Evolutionary conservation across 2,329 filamentous ascomycete genomes (phyloP).

Genomic region (Ophiostoma ulmi): DNA sequence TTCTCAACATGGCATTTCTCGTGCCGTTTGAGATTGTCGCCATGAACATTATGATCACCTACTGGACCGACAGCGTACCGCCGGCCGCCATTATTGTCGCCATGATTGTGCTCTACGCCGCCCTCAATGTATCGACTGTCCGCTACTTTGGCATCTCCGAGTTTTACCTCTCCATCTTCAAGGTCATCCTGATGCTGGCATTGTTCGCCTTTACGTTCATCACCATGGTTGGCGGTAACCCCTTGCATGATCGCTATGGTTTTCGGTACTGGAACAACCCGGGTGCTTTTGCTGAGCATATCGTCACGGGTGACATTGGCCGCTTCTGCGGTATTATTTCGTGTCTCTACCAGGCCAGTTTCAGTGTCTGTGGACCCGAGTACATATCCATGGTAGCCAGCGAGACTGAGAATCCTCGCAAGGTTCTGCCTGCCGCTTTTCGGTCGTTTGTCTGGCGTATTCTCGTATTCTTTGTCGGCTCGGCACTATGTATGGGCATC

Average conservation of each 20-base stretch:
- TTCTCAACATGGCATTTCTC: slow-evolving; percentile 48
- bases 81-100: slow-evolving; percentile 37
- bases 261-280: slow-evolving; percentile 33
- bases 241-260: slow-evolving; percentile 21
- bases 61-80: slow-evolving; percentile 44
- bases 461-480: slow-evolving; percentile 61
- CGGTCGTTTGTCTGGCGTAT: slow-evolving; percentile 64
- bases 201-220: slow-evolving; percentile 46
- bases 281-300: slow-evolving; percentile 41
- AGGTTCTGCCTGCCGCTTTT: slow-evolving; percentile 57
- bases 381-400: slow-evolving; percentile 50
- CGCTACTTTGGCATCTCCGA: slow-evolving; percentile 26
- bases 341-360: slow-evolving; percentile 39
- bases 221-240: slow-evolving; percentile 41
- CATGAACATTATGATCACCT: slow-evolving; percentile 53
- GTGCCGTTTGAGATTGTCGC: slow-evolving; percentile 47
- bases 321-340: slow-evolving; percentile 40
- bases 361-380: slow-evolving; percentile 56
- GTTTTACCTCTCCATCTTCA: slow-evolving; percentile 33
- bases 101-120: slow-evolving; percentile 23
- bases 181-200: slow-evolving; percentile 46
- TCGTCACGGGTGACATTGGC: slow-evolving; percentile 36
- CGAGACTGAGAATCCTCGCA: slow-evolving; percentile 54
- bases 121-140: slow-evolving; percentile 21
- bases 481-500: slow-evolving; percentile 58